phyloP scores from a whole-genome alignment of 192 early-diverging fungal genomes.

The Jimgerdemannia flammicorona region DNA sequence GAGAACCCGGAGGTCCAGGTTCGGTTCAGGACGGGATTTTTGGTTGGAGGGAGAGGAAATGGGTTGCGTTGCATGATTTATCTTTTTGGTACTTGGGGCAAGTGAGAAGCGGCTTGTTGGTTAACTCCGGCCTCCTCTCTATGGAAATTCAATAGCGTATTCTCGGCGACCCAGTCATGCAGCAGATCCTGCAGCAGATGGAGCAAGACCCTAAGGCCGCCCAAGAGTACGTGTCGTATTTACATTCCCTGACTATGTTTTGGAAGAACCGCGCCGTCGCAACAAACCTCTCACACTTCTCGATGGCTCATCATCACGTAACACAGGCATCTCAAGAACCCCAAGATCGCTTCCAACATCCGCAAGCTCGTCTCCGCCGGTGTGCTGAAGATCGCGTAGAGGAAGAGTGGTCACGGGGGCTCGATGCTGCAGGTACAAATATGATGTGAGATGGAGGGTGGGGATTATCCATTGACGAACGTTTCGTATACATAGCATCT shows the following conservation, averaged over 20 bases:
- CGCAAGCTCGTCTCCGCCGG: slow-evolving; percentile 91
- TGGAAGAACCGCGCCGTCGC: slow-evolving; percentile 7
- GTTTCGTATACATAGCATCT: too few relatives aligned
- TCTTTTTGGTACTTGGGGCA: background rate
- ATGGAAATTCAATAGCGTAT: slow-evolving; percentile 45
- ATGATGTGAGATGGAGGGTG: too few relatives aligned
- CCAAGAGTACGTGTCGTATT: slow-evolving; percentile 50
- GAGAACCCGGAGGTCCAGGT: slow-evolving; percentile 86
- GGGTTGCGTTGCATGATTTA: background rate
- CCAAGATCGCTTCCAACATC: slow-evolving; percentile 88
- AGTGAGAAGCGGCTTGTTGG: too few relatives aligned
- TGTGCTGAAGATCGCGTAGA: slow-evolving; percentile 68
- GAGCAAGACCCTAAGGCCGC: slow-evolving; percentile 91
- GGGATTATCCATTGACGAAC: too few relatives aligned
- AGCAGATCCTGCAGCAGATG: slow-evolving; percentile 95
- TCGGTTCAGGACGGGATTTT: background rate
- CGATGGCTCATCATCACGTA: too few relatives aligned
- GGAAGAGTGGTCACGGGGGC: too few relatives aligned
- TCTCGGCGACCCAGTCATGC: slow-evolving; percentile 93
- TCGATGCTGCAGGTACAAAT: too few relatives aligned
- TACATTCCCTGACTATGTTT: slow-evolving; percentile 14
- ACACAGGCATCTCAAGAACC: slow-evolving; percentile 86
- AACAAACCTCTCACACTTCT: slow-evolving; percentile 13
- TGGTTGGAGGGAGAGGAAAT: too few relatives aligned
- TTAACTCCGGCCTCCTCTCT: background rate